A percentile compares a stretch with the other conserved stretches of the same genome.
Conservation (phyloP, 2,329 filamentous ascomycete species). For the Ophiostoma novo-ulmi region DNA sequence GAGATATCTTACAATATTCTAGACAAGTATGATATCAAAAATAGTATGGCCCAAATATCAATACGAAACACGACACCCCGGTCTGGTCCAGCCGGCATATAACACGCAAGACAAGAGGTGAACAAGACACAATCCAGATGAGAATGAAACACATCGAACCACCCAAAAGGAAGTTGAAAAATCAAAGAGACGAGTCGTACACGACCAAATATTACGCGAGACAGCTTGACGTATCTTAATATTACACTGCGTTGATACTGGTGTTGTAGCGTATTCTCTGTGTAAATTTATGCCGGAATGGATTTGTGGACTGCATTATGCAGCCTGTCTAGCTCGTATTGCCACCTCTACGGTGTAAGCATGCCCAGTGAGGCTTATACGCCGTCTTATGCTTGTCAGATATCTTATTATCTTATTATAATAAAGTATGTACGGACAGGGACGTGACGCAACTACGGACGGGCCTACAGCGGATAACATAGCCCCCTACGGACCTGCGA, state of each 20-base stretch:
- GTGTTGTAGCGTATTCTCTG: no score
- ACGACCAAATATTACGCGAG: no score
- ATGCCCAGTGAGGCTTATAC: slow-evolving; percentile 1
- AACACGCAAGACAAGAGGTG: neutral
- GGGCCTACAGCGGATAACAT: neutral
- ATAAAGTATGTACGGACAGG: neutral
- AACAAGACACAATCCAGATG: neutral
- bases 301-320: neutral
- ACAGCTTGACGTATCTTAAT: no score
- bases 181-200: neutral
- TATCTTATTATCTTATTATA: neutral
- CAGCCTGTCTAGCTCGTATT: neutral
- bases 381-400: neutral
- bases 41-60: neutral
- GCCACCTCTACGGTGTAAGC: neutral
- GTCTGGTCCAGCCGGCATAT: neutral
- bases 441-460: neutral
- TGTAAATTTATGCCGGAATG: neutral
- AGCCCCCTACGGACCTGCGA: neutral
- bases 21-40: no score
- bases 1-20: no score
- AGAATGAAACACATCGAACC: neutral
- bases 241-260: no score
- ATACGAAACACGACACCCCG: neutral
- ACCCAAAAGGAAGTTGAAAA: neutral